Conservation (phyloP, 2,329 filamentous ascomycete genomes). For the Geosmithia putterillii region DNA sequence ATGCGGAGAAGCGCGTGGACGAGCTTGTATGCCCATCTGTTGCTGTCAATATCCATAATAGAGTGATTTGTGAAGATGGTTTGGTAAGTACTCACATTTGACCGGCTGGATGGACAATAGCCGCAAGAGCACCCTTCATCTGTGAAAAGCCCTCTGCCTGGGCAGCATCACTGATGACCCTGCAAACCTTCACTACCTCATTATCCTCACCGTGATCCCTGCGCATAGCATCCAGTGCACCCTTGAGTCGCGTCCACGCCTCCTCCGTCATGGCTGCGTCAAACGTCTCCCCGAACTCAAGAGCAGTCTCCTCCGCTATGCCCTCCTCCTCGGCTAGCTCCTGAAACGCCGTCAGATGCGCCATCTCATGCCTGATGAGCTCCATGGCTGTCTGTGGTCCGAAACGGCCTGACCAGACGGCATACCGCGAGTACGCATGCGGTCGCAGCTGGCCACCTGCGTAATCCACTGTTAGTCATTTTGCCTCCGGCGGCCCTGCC, state of each 20-base stretch:
- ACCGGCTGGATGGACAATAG: not conserved
- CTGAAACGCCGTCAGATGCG: not conserved
- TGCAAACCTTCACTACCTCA: not conserved
- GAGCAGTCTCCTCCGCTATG: not conserved
- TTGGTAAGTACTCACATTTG: not conserved
- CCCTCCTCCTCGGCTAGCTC: not conserved
- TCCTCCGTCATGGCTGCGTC: not conserved
- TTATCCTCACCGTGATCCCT: not conserved
- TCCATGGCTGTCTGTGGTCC: not conserved
- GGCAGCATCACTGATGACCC: not conserved
- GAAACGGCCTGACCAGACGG: not conserved
- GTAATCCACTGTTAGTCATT: too few relatives aligned
- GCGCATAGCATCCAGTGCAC: not conserved
- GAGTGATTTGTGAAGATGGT: not conserved
- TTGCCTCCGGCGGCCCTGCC: too few relatives aligned
- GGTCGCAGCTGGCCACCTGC: not conserved
- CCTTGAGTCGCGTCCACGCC: not conserved
- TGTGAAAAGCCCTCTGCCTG: not conserved
- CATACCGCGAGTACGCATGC: not conserved
- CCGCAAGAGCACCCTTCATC: not conserved
- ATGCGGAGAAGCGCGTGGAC: conserved; percentile 6
- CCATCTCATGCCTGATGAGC: not conserved
- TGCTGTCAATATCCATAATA: not conserved
- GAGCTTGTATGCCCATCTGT: conserved; percentile 6
- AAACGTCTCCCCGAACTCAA: not conserved